Evolutionary conservation across 75 land plant species (phyloP).

Genomic region (Pseudotsuga menziesii): DNA sequence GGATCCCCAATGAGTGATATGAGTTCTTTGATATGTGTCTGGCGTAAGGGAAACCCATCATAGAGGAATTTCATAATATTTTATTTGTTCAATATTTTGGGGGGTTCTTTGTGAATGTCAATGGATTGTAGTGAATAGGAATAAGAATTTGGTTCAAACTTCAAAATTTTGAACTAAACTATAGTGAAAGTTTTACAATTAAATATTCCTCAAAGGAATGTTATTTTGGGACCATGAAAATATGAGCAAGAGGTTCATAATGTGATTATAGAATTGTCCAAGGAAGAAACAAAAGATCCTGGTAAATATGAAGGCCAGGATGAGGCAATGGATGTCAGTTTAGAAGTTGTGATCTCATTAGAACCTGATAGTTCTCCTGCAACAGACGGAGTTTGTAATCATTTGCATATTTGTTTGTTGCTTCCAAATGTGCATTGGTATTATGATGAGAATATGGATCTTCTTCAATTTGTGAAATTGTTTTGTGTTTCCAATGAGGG

Average conservation of each 20-base stretch:
- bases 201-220: background rate
- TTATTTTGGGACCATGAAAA: background rate
- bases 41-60: slow-evolving; percentile 43
- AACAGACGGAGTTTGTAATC: background rate
- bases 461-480: slow-evolving; percentile 5
- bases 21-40: slow-evolving; percentile 52
- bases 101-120: background rate
- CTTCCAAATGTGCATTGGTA: background rate
- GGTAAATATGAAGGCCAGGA: background rate
- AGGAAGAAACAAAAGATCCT: background rate
- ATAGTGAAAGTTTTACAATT: background rate
- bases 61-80: too few species aligned
- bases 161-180: too few species aligned
- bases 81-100: background rate
- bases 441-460: background rate
- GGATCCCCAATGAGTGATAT: slow-evolving; percentile 52
- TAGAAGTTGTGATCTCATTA: slow-evolving; percentile 2
- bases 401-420: background rate
- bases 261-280: background rate
- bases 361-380: slow-evolving; percentile 3
- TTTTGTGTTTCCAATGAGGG: slow-evolving; percentile 3
- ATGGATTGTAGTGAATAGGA: background rate
- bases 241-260: background rate
- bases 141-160: background rate
- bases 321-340: slow-evolving; percentile 6